Evolutionary conservation across 75 land plant genomes (phyloP), one percentile per base, ranked within the genome.

Genomic region (Chamaecyparis obtusa): DNA sequence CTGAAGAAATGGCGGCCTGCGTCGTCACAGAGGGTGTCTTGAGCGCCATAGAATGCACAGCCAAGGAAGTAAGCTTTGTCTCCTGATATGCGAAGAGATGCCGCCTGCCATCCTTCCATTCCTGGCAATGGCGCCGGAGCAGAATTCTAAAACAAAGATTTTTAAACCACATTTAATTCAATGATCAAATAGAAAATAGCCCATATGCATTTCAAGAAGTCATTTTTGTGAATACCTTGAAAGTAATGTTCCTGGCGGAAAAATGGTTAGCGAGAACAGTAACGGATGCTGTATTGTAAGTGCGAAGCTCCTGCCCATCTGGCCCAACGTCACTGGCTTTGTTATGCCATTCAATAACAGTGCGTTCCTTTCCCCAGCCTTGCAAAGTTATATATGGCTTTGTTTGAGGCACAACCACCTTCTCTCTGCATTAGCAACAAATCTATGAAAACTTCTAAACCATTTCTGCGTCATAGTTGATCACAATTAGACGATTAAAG

Each of bases 1-100:
- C 79, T 90, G 91, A 89, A 90, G 85, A 86, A 89, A 55, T 90
- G 91, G 54, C 91, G 91, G 32, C 91, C 91, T 14, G 54, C 76
- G 30, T 89, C 87, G 49, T 90, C 91, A 36, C 87, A 90, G 69
- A 90, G 91, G n/a, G 91, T 90, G 88, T 90, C 91, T 43, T 90
- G 91, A 13, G 88, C 87, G 13, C 91, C 91, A 43, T 86, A 82
- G 88, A 90, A 90, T 15, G 85, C 91, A 56, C 91, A 90, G 21
- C 88, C 84, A 55, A 86, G 90, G 56, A 90, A 90, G 16, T 75
- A 87, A 2, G 91, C 91, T 91, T 85, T 90, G 67, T 90, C 91
- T 27, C 91, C 91, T 21, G 91, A 86, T 19, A 90, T 86, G 85
- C 87, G 80, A 21, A 90, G 49, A 10, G 91, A 87, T 57, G 39